phyloP scores from a whole-genome alignment of 768 basidiomycete genomes.

The Macrolepiota dolichaula region DNA sequence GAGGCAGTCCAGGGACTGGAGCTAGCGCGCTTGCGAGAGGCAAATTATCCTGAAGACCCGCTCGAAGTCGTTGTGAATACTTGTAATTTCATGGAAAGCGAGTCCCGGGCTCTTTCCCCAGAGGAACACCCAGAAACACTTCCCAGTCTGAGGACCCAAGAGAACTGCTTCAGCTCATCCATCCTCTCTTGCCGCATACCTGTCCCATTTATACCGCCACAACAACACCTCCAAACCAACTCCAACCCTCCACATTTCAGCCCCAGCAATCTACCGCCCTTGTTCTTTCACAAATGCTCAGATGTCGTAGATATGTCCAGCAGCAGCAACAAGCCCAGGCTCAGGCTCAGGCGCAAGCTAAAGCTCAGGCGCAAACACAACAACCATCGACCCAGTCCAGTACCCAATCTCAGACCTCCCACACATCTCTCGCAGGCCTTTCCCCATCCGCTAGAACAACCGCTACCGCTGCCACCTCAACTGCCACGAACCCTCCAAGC shows the following conservation, averaged over 20 bases:
- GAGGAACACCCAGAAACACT: too few species aligned
- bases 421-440: not conserved
- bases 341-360: not conserved
- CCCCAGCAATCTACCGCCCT: conserved; percentile 24
- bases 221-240: conserved; percentile 16
- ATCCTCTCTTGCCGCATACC: conserved; percentile 26
- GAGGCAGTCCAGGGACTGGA: too few species aligned
- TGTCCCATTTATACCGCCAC: not conserved
- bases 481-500: conserved; percentile 6
- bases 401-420: not conserved
- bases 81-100: conserved; percentile 26
- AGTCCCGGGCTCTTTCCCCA: conserved; percentile 28
- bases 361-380: conserved; percentile 1
- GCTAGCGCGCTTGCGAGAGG: too few species aligned
- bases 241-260: conserved; percentile 23
- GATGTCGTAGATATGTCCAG: conserved; percentile 51
- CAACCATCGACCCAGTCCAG: not conserved
- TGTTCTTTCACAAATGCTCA: conserved; percentile 57
- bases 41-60: too few species aligned
- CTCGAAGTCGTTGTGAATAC: too few species aligned
- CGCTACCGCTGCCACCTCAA: conserved; percentile 10
- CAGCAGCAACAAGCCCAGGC: conserved; percentile 1
- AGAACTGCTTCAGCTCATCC: conserved; percentile 40
- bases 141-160: conserved; percentile 29
- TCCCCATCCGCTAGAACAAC: conserved; percentile 2